These are phyloP conservation scores for Dothistroma septosporum DNA, from an alignment of 2,329 filamentous ascomycete species.

Conservation along the genomic window DNA sequence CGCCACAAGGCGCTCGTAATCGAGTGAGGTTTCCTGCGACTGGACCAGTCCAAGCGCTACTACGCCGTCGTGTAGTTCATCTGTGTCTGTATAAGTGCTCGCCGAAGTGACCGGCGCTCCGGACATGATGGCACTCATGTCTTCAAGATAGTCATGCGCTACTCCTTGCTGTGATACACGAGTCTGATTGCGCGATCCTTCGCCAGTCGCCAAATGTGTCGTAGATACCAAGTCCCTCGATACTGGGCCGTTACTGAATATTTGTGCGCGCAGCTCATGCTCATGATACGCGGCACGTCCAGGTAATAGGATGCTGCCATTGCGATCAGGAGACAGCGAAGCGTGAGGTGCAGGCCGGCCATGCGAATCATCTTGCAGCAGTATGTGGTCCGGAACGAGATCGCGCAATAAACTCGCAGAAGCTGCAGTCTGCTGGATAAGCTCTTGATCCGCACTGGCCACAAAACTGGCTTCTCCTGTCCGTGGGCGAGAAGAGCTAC, in stretches of 20 bases:
- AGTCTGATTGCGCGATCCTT: neutral
- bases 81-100: neutral
- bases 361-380: neutral
- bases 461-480: neutral
- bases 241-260: neutral
- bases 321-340: neutral
- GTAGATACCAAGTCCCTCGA: neutral
- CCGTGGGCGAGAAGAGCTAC: neutral
- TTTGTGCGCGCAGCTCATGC: neutral
- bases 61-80: slow-evolving; percentile 2
- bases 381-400: neutral
- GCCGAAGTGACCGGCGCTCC: neutral
- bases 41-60: neutral
- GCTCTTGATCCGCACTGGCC: slow-evolving; percentile 7
- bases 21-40: neutral
- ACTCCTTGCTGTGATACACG: neutral
- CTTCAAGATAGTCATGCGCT: slow-evolving; percentile 6
- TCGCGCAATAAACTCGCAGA: neutral
- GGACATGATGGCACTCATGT: slow-evolving; percentile 11
- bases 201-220: too few relatives aligned
- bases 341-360: neutral
- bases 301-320: neutral
- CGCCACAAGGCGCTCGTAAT: neutral
- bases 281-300: neutral
- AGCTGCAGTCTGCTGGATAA: slow-evolving; percentile 14